Conservation (phyloP, 805 yeast genomes). For the Komagataella populi region DNA sequence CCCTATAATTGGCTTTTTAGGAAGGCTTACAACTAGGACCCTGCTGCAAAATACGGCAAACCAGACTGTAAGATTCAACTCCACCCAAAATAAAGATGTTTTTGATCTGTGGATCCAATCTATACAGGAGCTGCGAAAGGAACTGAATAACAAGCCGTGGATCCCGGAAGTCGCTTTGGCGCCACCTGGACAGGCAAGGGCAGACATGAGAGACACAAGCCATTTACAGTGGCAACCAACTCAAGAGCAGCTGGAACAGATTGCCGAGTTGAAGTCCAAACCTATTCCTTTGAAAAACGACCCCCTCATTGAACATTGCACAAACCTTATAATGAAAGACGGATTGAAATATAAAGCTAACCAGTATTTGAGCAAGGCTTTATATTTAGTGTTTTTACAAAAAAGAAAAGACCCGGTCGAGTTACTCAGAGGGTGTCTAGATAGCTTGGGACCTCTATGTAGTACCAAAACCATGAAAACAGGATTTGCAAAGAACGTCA, state of each 20-base stretch:
- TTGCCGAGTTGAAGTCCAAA: conserved; percentile 29
- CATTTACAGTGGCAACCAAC: conserved; percentile 39
- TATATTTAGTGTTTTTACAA: conserved; percentile 65
- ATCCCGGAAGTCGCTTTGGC: conserved; percentile 1
- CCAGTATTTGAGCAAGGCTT: conserved; percentile 57
- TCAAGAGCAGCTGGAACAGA: conserved; percentile 48
- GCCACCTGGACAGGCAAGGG: conserved; percentile 2
- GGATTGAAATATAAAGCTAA: conserved; percentile 81
- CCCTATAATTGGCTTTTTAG: background rate
- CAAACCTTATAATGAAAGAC: conserved; percentile 82
- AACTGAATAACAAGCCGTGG: conserved; percentile 8
- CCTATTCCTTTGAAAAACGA: conserved; percentile 53
- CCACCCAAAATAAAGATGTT: conserved; percentile 7
- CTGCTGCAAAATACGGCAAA: background rate
- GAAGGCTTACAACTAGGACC: background rate
- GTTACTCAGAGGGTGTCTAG: conserved; percentile 60
- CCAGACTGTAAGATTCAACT: background rate
- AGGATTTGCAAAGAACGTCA: conserved; percentile 71
- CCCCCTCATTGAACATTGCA: conserved; percentile 63
- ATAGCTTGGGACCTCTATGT: conserved; percentile 75
- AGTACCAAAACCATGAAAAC: conserved; percentile 65
- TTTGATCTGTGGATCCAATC: conserved; percentile 16
- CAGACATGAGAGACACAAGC: conserved; percentile 7
- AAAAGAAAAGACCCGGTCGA: conserved; percentile 70
- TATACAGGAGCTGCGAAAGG: conserved; percentile 14